Conservation (phyloP, 208 protist genomes). For the Phytomonas sp. region DNA sequence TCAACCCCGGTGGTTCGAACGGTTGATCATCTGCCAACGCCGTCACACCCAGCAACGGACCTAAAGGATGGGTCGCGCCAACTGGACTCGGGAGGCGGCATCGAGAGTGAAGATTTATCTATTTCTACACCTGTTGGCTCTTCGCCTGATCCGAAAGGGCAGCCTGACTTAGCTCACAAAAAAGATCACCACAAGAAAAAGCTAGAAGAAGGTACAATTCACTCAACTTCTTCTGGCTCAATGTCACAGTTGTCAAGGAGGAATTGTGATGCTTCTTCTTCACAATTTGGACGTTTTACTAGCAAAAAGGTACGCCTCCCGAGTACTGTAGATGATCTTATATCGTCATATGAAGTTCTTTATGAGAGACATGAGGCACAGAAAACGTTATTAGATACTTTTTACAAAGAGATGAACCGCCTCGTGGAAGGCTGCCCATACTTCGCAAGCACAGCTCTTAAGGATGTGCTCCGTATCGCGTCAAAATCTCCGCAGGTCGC, state of each 20-base stretch:
- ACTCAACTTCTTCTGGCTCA: background rate
- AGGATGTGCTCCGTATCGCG: no score
- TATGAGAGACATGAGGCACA: conserved; percentile 24
- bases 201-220: background rate
- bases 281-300: background rate
- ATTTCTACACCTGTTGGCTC: background rate
- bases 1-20: background rate
- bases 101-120: background rate
- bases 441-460: no score
- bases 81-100: background rate
- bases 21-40: background rate
- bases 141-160: background rate
- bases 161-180: background rate
- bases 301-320: conserved; percentile 9
- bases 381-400: background rate
- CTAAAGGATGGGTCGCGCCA: background rate
- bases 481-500: background rate
- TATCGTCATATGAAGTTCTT: conserved; percentile 23
- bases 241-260: background rate
- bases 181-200: background rate
- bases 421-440: background rate
- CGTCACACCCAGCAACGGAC: background rate
- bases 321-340: conserved; percentile 39
- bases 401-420: background rate
- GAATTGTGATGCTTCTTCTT: background rate